Percentiles rank a stretch among this genome's conserved stretches.
phyloP scores from a whole-genome alignment of 306 rosid genomes.

The Quercus wislizeni region DNA sequence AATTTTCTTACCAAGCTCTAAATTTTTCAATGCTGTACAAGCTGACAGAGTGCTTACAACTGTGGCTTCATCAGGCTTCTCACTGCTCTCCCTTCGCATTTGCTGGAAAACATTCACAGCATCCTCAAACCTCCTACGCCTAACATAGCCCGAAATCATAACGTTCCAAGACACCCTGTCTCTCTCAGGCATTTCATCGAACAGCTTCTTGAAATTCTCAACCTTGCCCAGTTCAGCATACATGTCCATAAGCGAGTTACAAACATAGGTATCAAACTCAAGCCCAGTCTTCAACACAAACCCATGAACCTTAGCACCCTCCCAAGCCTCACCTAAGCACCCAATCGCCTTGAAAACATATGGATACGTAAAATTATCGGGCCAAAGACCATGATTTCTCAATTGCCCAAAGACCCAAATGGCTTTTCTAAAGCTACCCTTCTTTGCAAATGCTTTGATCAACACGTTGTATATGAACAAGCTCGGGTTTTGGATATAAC shows the following conservation, averaged over 20 bases:
- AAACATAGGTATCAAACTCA: conserved; percentile 32
- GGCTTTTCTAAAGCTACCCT: conserved; percentile 22
- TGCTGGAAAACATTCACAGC: conserved; percentile 25
- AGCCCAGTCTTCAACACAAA: conserved; percentile 34
- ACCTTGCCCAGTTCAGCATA: conserved; percentile 20
- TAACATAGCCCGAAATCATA: conserved; percentile 33
- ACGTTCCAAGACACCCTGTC: conserved; percentile 44
- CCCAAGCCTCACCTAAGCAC: conserved; percentile 26
- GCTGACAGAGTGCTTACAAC: conserved; percentile 44
- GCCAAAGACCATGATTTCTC: conserved; percentile 30
- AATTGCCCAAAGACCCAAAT: conserved; percentile 23
- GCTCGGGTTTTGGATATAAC: conserved; percentile 15
- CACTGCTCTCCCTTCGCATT: conserved; percentile 31
- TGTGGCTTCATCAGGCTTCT: conserved; percentile 36
- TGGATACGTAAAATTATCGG: conserved; percentile 44
- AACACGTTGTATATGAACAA: conserved; percentile 36
- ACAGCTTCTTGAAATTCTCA: conserved; percentile 17
- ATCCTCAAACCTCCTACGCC: conserved; percentile 31
- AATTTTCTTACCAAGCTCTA: conserved; percentile 40
- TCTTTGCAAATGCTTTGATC: conserved; percentile 29
- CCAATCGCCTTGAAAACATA: conserved; percentile 40
- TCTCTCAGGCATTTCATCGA: conserved; percentile 34
- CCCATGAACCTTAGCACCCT: conserved; percentile 37
- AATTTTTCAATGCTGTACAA: conserved; percentile 29
- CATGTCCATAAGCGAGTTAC: conserved; percentile 45